Conservation (phyloP, 129 eudicot species). For the Lactuca sativa region DNA sequence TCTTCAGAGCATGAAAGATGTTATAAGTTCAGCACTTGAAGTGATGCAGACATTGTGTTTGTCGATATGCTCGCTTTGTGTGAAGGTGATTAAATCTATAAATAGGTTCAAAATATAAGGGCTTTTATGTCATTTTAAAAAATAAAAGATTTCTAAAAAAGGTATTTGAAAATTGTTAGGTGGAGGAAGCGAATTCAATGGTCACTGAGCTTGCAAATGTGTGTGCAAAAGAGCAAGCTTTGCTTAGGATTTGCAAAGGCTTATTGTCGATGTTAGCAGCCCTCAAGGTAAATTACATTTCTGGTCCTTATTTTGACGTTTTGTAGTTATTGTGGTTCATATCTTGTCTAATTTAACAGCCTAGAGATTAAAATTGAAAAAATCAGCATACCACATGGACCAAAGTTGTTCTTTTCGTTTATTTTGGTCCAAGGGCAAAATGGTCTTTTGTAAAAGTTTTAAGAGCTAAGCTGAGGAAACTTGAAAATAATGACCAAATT, state of each 20-base stretch:
- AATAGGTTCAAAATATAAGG: no score
- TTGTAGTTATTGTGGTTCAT: not conserved
- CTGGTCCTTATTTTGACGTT: not conserved
- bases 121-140: no score
- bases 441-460: not conserved
- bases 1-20: slow-evolving; percentile 80
- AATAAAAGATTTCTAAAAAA: no score
- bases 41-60: slow-evolving; percentile 85
- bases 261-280: slow-evolving; percentile 72
- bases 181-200: slow-evolving; percentile 71
- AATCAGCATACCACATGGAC: no score
- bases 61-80: slow-evolving; percentile 58
- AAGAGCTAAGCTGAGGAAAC: not conserved
- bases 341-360: no score
- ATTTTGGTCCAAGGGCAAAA: not conserved
- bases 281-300: slow-evolving; percentile 49
- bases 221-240: slow-evolving; percentile 63
- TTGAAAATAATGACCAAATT: not conserved
- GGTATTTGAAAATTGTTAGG: slow-evolving; percentile 34
- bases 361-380: not conserved
- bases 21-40: slow-evolving; percentile 75
- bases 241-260: slow-evolving; percentile 74
- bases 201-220: slow-evolving; percentile 66
- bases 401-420: not conserved
- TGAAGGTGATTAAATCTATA: slow-evolving; percentile 47